These are phyloP conservation scores for Ottelia alismoides DNA, from an alignment of 106 monocot species.

Conservation along the genomic window DNA sequence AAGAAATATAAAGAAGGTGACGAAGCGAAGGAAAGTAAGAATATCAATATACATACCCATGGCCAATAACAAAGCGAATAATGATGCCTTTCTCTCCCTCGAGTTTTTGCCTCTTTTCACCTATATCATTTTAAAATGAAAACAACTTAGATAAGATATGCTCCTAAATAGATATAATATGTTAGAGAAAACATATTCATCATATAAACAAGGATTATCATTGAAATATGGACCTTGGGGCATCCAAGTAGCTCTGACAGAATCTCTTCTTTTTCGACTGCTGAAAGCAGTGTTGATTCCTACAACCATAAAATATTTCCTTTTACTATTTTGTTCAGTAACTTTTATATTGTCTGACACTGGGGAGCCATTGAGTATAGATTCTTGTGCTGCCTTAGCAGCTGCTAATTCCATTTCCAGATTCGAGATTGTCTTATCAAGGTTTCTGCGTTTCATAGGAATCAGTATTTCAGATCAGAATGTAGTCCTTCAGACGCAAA, in stretches of 20 bases:
- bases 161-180: too few relatives aligned
- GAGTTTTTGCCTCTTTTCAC: slow-evolving; percentile 61
- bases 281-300: slow-evolving; percentile 97
- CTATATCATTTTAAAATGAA: too few relatives aligned
- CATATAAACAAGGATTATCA: too few relatives aligned
- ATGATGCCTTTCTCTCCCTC: slow-evolving; percentile 84
- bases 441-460: too few relatives aligned
- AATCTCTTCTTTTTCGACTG: slow-evolving; percentile 92
- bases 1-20: too few relatives aligned
- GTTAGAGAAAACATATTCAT: too few relatives aligned
- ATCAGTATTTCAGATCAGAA: too few relatives aligned
- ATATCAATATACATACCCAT: too few relatives aligned
- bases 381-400: slow-evolving; percentile 62
- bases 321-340: slow-evolving; percentile 14
- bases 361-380: slow-evolving; percentile 49
- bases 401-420: slow-evolving; percentile 82
- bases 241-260: slow-evolving; percentile 89
- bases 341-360: slow-evolving; percentile 28
- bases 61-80: slow-evolving; percentile 76
- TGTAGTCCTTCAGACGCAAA: too few relatives aligned
- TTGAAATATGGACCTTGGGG: too few relatives aligned
- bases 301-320: slow-evolving; percentile 76
- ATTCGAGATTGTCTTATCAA: slow-evolving; percentile 90
- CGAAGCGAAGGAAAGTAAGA: too few relatives aligned
- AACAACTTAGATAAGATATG: too few relatives aligned